These are phyloP conservation scores for Linnemannia zychae DNA, from an alignment of 192 early-diverging fungal genomes.

Conservation along the genomic window DNA sequence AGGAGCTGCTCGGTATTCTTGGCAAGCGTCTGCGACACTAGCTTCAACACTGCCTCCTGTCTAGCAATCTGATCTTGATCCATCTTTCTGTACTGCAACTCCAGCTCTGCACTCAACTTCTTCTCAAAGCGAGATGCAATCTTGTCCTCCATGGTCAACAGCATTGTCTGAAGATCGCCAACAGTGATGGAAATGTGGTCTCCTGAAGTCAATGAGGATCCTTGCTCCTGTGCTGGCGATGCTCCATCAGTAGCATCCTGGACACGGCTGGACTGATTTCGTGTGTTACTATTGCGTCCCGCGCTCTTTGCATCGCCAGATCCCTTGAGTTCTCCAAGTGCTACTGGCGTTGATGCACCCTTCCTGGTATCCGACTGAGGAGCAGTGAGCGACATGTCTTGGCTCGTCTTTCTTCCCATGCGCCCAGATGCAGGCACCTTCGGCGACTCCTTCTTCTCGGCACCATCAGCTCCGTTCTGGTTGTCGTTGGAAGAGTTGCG, in stretches of 20 bases:
- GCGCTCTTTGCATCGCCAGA: neutral
- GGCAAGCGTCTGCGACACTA: conserved; percentile 59
- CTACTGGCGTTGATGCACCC: neutral
- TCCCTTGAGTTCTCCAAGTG: conserved; percentile 2
- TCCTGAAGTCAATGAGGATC: neutral
- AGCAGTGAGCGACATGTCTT: conserved; percentile 16
- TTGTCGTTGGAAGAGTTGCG: conserved; percentile 24
- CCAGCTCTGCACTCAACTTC: conserved; percentile 40
- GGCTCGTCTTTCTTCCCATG: conserved; percentile 32
- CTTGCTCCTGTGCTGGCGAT: neutral
- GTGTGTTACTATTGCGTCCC: conserved; percentile 5
- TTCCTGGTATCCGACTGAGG: neutral
- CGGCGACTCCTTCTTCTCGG: conserved; percentile 44
- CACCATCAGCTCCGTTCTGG: conserved; percentile 24
- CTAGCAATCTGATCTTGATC: conserved; percentile 58
- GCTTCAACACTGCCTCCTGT: conserved; percentile 60
- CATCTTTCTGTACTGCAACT: conserved; percentile 41
- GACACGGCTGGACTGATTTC: conserved; percentile 3
- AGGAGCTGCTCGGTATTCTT: conserved; percentile 62
- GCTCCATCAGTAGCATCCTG: conserved; percentile 17
- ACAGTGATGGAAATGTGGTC: conserved; percentile 29
- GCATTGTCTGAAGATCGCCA: conserved; percentile 37
- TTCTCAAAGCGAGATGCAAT: conserved; percentile 46
- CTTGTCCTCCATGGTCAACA: conserved; percentile 42
- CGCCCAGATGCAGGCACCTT: conserved; percentile 28